A percentile compares a stretch with the other conserved stretches of the same genome.
Conservation (phyloP, 23 red algal genomes). For the Gracilariopsis chorda region DNA sequence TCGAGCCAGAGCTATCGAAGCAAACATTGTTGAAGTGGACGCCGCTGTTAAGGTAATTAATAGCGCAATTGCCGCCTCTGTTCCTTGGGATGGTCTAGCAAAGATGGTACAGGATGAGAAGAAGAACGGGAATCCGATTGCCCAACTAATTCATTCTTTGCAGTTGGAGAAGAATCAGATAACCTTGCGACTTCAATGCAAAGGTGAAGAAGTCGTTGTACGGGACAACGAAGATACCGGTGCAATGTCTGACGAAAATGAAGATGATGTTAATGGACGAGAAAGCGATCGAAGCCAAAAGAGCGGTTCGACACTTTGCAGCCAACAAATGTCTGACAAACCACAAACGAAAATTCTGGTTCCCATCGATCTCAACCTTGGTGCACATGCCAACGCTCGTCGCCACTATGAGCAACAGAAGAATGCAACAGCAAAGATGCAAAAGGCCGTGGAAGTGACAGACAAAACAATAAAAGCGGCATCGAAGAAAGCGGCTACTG, state of each 20-base stretch:
- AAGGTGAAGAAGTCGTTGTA: conserved; percentile 19
- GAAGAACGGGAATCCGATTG: conserved; percentile 88
- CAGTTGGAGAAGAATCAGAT: conserved; percentile 89
- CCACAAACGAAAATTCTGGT: conserved; percentile 47
- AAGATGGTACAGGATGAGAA: conserved; percentile 90
- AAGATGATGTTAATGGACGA: neutral
- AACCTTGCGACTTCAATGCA: conserved; percentile 76
- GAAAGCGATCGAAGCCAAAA: neutral
- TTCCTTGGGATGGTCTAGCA: conserved; percentile 81
- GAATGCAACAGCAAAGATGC: conserved; percentile 77
- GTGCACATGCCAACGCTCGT: conserved; percentile 83
- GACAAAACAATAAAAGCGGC: conserved; percentile 65
- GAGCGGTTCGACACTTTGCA: neutral
- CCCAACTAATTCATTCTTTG: conserved; percentile 84
- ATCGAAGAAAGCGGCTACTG: conserved; percentile 49
- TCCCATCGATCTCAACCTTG: conserved; percentile 66
- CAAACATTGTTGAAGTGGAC: conserved; percentile 83
- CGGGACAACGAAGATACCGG: conserved; percentile 9
- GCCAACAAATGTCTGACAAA: neutral
- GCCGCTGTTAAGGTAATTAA: conserved; percentile 79
- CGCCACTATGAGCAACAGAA: conserved; percentile 80
- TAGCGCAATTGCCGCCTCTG: conserved; percentile 70
- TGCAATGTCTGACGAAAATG: conserved; percentile 32
- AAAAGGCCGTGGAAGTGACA: conserved; percentile 79
- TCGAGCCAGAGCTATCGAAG: conserved; percentile 78